Conservation (phyloP, 257 asterid genomes). For the Rubia yunnanensis region DNA sequence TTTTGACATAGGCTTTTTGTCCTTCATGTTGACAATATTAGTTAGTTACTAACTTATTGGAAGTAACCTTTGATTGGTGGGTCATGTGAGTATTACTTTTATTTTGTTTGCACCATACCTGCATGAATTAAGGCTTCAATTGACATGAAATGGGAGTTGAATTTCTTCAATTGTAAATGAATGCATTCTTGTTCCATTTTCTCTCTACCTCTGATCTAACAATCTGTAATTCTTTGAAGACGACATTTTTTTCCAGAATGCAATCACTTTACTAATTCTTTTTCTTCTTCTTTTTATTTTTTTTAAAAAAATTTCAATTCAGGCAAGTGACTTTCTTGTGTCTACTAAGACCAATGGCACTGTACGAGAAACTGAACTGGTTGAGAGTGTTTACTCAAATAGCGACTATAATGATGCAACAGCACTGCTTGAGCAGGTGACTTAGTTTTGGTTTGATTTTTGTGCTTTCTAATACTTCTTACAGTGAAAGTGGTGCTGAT, state of each 20-base stretch:
- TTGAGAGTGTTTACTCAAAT: constrained; percentile 46
- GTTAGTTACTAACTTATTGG: neutral
- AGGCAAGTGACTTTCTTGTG: constrained; percentile 90
- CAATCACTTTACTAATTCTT: neutral
- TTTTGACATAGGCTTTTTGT: neutral
- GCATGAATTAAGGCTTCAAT: neutral
- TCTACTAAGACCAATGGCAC: constrained; percentile 55
- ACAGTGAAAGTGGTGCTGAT: neutral
- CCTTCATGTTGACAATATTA: neutral
- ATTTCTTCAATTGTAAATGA: neutral
- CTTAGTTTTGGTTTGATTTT: constrained; percentile 13
- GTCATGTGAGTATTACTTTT: no score
- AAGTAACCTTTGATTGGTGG: neutral
- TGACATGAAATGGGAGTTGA: neutral
- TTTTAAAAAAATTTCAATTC: constrained; percentile 26
- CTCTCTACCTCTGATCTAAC: neutral
- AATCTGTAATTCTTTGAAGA: neutral
- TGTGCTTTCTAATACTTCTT: neutral
- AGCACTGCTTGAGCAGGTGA: constrained; percentile 80
- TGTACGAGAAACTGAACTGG: constrained; percentile 68
- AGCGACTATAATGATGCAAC: constrained; percentile 48
- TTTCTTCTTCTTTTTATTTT: neutral
- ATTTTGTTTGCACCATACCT: neutral
- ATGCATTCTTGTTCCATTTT: neutral
- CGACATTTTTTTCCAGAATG: neutral